Evolutionary conservation across 2,329 filamentous ascomycete species (phyloP).

Genomic region (Verticillium isaacii): DNA sequence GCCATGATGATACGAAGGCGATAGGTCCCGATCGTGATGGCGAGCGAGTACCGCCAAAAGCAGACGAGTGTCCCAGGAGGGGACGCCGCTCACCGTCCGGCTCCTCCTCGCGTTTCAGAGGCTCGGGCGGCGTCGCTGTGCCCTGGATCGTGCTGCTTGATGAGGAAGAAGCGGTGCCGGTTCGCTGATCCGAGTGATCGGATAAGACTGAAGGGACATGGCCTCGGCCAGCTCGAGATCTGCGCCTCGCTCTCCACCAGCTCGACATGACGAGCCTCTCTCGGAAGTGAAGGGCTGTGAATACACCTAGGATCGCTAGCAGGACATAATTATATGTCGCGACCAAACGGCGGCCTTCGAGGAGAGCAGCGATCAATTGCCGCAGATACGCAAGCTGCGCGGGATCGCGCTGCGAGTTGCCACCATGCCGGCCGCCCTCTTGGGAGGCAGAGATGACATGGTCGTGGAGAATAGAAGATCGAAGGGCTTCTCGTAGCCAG

Average conservation of each 20-base stretch:
- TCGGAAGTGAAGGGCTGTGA: conserved; percentile 21
- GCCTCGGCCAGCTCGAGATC: neutral
- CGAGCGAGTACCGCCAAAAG: neutral
- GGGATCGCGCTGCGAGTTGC: conserved; percentile 11
- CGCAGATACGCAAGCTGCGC: conserved; percentile 28
- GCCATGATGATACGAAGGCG: conserved; percentile 14
- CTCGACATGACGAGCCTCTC: conserved; percentile 14
- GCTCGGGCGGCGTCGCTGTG: conserved; percentile 16
- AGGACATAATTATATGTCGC: conserved; percentile 28
- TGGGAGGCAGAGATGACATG: neutral
- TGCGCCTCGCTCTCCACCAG: conserved; percentile 15
- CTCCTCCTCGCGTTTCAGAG: conserved; percentile 16
- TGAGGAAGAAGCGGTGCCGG: conserved; percentile 19
- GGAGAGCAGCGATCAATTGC: conserved; percentile 23
- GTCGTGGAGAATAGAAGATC: neutral
- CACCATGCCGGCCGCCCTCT: neutral
- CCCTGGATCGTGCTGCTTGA: conserved; percentile 27
- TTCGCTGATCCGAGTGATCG: neutral
- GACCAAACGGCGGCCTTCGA: conserved; percentile 25
- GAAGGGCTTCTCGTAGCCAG: neutral
- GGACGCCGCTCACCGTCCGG: conserved; percentile 30
- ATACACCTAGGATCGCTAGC: conserved; percentile 19
- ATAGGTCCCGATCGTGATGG: neutral
- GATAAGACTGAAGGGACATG: neutral
- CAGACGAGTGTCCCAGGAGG: conserved; percentile 15